phyloP scores from a whole-genome alignment of 441 rosid species.

The Corymbia calophylla region DNA sequence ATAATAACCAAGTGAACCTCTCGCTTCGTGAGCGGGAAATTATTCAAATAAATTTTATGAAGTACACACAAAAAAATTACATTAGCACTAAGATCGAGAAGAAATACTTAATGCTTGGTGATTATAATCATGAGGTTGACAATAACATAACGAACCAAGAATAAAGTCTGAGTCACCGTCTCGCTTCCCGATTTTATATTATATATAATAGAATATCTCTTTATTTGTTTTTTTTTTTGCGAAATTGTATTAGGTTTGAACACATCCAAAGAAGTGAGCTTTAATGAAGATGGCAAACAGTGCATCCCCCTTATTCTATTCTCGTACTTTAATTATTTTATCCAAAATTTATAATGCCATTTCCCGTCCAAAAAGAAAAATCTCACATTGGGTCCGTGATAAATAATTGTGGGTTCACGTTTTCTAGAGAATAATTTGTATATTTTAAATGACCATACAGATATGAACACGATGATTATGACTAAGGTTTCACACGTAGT shows the following conservation, averaged over 20 bases:
- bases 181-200: not conserved
- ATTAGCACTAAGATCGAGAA: not conserved
- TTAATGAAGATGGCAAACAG: not conserved
- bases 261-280: not conserved
- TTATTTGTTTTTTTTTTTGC: not conserved
- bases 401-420: not conserved
- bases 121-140: not conserved
- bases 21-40: not conserved
- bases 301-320: not conserved
- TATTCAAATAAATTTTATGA: not conserved
- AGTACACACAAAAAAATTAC: not conserved
- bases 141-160: not conserved
- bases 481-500: not conserved
- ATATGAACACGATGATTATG: not conserved
- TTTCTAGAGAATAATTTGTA: not conserved
- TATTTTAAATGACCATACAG: not conserved
- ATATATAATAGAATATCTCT: not conserved
- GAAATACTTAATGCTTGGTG: not conserved
- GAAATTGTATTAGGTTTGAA: not conserved
- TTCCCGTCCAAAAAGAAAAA: not conserved
- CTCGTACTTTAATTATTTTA: not conserved
- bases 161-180: not conserved
- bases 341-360: not conserved
- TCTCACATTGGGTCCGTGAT: not conserved
- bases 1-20: not conserved